A percentile compares a stretch with the other conserved stretches of the same genome.
Evolutionary conservation across 345 rosid genomes (phyloP).

Genomic region (Lepidium didymum): DNA sequence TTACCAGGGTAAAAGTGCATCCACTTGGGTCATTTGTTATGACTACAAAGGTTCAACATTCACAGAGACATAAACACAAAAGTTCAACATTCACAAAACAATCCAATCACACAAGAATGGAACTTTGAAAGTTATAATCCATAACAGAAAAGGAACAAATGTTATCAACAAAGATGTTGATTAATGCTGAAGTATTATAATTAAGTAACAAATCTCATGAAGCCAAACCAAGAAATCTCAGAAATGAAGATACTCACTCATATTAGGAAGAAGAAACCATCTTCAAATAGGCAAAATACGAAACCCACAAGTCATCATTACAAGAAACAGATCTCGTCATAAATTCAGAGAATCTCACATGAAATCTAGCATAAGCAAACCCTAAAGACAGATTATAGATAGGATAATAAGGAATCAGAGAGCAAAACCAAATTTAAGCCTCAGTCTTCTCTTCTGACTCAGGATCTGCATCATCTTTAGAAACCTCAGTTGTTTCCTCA

Average conservation of each 20-base stretch:
- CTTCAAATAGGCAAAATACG: too few relatives aligned
- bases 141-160: background rate
- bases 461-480: conserved; percentile 28
- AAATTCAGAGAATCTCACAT: too few relatives aligned
- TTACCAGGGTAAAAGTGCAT: too few relatives aligned
- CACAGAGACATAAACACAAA: too few relatives aligned
- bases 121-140: background rate
- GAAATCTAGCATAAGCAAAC: conserved; percentile 22
- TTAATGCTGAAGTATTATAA: background rate
- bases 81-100: too few relatives aligned
- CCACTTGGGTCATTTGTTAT: too few relatives aligned
- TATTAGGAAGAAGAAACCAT: too few relatives aligned
- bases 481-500: conserved; percentile 29
- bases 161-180: background rate
- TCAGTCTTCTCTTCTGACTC: conserved; percentile 29
- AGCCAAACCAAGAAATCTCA: background rate
- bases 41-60: too few relatives aligned
- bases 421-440: conserved; percentile 27
- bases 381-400: conserved; percentile 9
- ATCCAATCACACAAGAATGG: background rate
- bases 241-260: background rate
- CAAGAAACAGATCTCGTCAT: too few relatives aligned
- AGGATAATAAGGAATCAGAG: background rate
- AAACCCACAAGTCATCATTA: too few relatives aligned
- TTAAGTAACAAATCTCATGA: background rate